Evolutionary conservation across 108 stramenopile species (phyloP).

Genomic region (Nitzschia sp.): DNA sequence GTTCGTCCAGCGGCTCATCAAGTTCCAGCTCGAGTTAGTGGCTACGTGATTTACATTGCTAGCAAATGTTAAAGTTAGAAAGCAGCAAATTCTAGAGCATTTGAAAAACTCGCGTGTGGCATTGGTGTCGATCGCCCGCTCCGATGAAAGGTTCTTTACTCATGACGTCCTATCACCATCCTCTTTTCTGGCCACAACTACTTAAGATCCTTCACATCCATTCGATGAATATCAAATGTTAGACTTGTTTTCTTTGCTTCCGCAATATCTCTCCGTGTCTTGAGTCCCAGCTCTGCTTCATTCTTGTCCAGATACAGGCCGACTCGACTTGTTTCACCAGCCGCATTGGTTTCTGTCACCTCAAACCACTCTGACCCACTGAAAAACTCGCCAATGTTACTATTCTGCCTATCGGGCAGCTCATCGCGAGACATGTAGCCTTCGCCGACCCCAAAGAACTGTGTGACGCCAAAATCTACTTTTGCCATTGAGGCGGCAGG

Average conservation of each 20-base stretch:
- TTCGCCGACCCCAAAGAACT: conserved; percentile 10
- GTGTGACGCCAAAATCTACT: background rate
- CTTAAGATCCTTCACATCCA: background rate
- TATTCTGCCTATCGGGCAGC: background rate
- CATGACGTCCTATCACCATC: too few species aligned
- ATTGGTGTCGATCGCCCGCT: too few species aligned
- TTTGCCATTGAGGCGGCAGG: background rate
- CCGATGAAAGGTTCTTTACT: too few species aligned
- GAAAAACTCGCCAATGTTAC: background rate
- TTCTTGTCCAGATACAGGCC: conserved; percentile 28
- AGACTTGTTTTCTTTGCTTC: background rate
- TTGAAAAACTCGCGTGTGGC: too few species aligned
- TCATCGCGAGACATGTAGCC: conserved; percentile 4
- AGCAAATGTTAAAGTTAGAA: too few species aligned
- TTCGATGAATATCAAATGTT: conserved; percentile 1
- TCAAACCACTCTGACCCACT: conserved; percentile 24
- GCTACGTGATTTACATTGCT: too few species aligned
- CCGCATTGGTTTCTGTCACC: conserved; percentile 13
- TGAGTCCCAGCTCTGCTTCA: conserved; percentile 25
- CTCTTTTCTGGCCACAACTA: too few species aligned
- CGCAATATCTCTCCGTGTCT: conserved; percentile 35
- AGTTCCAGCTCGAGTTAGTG: too few species aligned
- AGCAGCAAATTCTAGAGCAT: too few species aligned
- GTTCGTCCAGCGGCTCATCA: background rate
- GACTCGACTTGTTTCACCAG: conserved; percentile 9